Percentiles rank a stretch among this genome's conserved stretches.
phyloP scores from a whole-genome alignment of 345 rosid species.

The Salix viminalis region DNA sequence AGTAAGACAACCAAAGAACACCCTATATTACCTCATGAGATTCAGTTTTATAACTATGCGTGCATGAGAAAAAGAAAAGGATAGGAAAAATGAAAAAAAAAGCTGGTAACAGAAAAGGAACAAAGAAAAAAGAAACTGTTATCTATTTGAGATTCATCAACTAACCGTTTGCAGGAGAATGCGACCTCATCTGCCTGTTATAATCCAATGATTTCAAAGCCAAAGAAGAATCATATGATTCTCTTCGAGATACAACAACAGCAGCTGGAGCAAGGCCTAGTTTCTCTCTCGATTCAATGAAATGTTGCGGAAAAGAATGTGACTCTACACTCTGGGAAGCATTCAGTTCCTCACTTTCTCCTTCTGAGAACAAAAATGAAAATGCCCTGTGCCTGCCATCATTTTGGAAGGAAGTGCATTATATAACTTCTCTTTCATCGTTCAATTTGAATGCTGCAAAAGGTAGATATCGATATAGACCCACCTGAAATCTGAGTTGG shows the following conservation, averaged over 20 bases:
- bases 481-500: conserved; percentile 82
- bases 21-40: neutral
- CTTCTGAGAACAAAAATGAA: conserved; percentile 71
- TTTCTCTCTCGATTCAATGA: conserved; percentile 54
- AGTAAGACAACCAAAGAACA: neutral
- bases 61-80: neutral
- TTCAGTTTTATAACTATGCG: neutral
- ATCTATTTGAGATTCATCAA: conserved; percentile 7
- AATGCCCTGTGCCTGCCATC: conserved; percentile 75
- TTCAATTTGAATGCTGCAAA: conserved; percentile 1
- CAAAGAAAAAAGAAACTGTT: neutral
- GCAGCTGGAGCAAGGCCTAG: conserved; percentile 86
- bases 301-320: conserved; percentile 80
- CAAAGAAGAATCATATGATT: conserved; percentile 47
- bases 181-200: conserved; percentile 52
- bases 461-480: neutral
- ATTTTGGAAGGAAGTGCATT: neutral
- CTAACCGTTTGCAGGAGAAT: conserved; percentile 56
- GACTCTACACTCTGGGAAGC: conserved; percentile 68
- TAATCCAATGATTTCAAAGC: conserved; percentile 55
- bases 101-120: neutral
- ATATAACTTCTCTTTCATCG: neutral
- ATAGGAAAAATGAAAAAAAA: neutral
- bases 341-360: conserved; percentile 74
- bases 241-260: conserved; percentile 55